A percentile compares a stretch with the other conserved stretches of the same genome.
Evolutionary conservation across 225 moss, liverwort and hornwort genomes (phyloP).

Genomic region (Takakia lepidozioides): DNA sequence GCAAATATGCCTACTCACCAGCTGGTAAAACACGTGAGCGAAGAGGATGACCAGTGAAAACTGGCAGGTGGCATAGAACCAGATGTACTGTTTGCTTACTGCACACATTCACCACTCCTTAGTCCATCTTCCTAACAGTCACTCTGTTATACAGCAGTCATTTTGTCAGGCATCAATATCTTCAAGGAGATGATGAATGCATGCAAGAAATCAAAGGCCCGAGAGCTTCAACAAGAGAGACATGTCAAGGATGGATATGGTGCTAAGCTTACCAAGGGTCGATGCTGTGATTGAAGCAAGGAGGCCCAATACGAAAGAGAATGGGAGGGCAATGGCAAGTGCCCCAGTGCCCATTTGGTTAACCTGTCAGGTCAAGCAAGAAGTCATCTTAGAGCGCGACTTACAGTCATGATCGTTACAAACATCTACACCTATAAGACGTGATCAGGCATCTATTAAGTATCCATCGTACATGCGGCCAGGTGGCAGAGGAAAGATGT

Average conservation of each 20-base stretch:
- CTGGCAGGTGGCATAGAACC: conserved; percentile 40
- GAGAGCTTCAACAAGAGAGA: background rate
- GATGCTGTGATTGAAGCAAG: conserved; percentile 38
- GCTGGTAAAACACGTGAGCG: conserved; percentile 28
- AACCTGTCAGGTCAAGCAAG: conserved; percentile 25
- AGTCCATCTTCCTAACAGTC: conserved; percentile 7
- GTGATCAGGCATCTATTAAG: too few relatives aligned
- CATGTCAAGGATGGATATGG: background rate
- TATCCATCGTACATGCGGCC: too few relatives aligned
- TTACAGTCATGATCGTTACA: too few relatives aligned
- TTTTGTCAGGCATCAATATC: too few relatives aligned
- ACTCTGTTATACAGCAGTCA: too few relatives aligned
- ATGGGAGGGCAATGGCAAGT: conserved; percentile 42
- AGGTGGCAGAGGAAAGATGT: too few relatives aligned
- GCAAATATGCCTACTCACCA: conserved; percentile 19
- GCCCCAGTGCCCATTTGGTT: conserved; percentile 30
- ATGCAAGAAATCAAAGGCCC: too few relatives aligned
- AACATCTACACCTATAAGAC: too few relatives aligned
- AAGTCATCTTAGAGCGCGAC: too few relatives aligned
- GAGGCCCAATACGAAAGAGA: conserved; percentile 39
- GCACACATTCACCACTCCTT: conserved; percentile 18
- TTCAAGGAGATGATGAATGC: too few relatives aligned
- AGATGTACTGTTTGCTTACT: conserved; percentile 36
- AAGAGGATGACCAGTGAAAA: conserved; percentile 39
- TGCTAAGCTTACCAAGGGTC: conserved; percentile 29